These are phyloP conservation scores for Crithidia expoeki DNA, from an alignment of 208 protist genomes.

Conservation along the genomic window DNA sequence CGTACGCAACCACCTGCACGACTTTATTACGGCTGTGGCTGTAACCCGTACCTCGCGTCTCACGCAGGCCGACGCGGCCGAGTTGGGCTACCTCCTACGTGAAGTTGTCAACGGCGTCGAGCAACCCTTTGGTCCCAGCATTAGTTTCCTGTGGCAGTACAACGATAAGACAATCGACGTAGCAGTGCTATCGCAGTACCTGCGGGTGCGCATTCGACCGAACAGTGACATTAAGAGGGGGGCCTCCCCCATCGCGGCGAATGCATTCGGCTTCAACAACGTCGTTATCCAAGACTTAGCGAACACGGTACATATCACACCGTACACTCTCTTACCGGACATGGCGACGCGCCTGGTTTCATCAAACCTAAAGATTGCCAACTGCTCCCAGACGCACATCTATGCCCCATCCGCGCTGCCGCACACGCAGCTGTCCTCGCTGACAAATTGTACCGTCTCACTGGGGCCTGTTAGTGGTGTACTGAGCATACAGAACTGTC, in stretches of 20 bases:
- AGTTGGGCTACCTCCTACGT: constrained; percentile 82
- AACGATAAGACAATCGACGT: constrained; percentile 87
- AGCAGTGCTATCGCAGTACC: constrained; percentile 86
- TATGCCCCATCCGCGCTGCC: constrained; percentile 85
- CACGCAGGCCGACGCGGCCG: constrained; percentile 73
- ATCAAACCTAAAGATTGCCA: constrained; percentile 71
- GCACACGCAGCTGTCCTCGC: constrained; percentile 74
- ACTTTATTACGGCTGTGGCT: constrained; percentile 82
- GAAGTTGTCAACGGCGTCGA: constrained; percentile 88
- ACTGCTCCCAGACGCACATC: constrained; percentile 74
- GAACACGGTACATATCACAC: constrained; percentile 65
- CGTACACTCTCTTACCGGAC: constrained; percentile 49
- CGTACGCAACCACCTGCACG: constrained; percentile 82
- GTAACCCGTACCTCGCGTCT: constrained; percentile 72
- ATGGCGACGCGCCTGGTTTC: constrained; percentile 48
- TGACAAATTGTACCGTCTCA: constrained; percentile 88
- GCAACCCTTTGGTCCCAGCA: constrained; percentile 83
- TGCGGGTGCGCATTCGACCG: constrained; percentile 80
- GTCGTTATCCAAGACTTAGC: constrained; percentile 50
- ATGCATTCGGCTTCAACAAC: constrained; percentile 66
- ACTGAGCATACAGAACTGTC: constrained; percentile 79
- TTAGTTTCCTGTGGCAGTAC: constrained; percentile 81
- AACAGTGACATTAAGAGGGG: constrained; percentile 55
- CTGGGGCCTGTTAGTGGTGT: constrained; percentile 86
- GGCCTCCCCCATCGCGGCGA: constrained; percentile 5